These are phyloP conservation scores for Imleria badia DNA, from an alignment of 768 basidiomycete species.

Conservation along the genomic window DNA sequence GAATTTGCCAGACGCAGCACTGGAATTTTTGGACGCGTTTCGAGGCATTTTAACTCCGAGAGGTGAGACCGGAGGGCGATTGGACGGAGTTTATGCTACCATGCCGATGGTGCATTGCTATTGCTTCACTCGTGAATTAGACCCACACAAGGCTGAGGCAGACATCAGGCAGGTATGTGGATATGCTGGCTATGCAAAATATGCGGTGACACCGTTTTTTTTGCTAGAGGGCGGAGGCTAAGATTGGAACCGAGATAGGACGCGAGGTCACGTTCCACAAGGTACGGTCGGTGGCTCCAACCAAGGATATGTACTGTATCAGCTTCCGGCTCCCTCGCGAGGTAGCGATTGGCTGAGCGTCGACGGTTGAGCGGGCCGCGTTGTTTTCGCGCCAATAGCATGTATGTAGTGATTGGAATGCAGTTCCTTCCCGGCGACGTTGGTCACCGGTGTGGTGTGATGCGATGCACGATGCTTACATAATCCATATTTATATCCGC, in stretches of 20 bases:
- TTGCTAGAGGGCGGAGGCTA: constrained; percentile 68
- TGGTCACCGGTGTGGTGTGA: too few relatives aligned
- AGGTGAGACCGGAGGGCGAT: constrained; percentile 36
- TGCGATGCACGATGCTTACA: constrained; percentile 35
- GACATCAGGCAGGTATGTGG: constrained; percentile 79
- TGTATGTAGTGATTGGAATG: background rate
- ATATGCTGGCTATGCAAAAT: background rate
- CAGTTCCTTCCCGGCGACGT: too few relatives aligned
- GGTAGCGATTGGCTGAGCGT: constrained; percentile 31
- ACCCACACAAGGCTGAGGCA: constrained; percentile 58
- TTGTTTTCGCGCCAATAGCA: background rate
- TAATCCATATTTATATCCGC: constrained; percentile 37
- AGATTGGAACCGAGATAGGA: constrained; percentile 54
- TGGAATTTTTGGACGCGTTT: constrained; percentile 88
- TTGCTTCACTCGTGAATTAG: constrained; percentile 90
- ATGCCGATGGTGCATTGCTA: constrained; percentile 96
- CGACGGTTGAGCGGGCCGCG: background rate
- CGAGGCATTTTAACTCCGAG: constrained; percentile 60
- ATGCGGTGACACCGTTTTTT: constrained; percentile 16
- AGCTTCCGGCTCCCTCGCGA: constrained; percentile 70
- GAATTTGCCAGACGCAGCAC: constrained; percentile 94
- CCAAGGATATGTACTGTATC: constrained; percentile 98
- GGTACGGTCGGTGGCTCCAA: constrained; percentile 92
- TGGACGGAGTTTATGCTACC: constrained; percentile 43
- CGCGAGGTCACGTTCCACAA: constrained; percentile 58